Base-by-base conservation (phyloP, 495 filamentous ascomycete genomes). In the Amorphotheca resinae region DNA sequence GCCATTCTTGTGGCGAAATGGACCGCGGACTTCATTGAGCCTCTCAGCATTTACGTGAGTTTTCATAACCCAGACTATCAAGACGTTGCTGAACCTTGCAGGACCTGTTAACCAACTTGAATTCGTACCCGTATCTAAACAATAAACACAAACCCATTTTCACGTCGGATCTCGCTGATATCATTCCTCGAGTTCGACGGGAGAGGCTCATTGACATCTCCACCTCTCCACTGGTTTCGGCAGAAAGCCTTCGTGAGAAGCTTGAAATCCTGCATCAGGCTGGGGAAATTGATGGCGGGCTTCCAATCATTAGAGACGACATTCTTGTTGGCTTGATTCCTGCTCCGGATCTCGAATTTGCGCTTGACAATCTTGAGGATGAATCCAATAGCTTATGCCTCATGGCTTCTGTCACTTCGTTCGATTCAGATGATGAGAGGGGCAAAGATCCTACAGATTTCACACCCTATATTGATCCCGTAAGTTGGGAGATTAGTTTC, bases 11-110 rank as follows among this genome's bases (percentile, higher is more conserved):
- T 94, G 25, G 80, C 87, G 31, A 98, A 98, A 62, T 98, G 91
- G 91, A 95, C 89, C 0, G 91, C 91, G 0, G 91, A 96, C 59
- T 89, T 89, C 7, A 70, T 98, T 30, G 91, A 98, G 58, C 91
- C 91, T 34, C 71, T 85, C 30, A 93, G 84, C 59, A 96, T 98
- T 46, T 98, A 98, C 51, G 81, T 82, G 66, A 59, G 77, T 62
- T 1, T 15, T 9, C 20, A 25, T 21, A 22, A 20, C 20, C 2
- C 25, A 4, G 15, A 2, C 2, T 15, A 26, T 17, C 15, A 21
- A 22, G 11, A 23, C 15, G 9, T 6, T 3, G 17, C 38, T 43
- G n/a, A 38, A 1, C 5, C 7, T 18, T 8, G 18, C 43, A 84
- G 78, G 88, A 96, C 58, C 70, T 98, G 12, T 69, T 98, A 21